Evolutionary conservation across 2,329 filamentous ascomycete species (phyloP).

Genomic region (Cytospora piceicola): DNA sequence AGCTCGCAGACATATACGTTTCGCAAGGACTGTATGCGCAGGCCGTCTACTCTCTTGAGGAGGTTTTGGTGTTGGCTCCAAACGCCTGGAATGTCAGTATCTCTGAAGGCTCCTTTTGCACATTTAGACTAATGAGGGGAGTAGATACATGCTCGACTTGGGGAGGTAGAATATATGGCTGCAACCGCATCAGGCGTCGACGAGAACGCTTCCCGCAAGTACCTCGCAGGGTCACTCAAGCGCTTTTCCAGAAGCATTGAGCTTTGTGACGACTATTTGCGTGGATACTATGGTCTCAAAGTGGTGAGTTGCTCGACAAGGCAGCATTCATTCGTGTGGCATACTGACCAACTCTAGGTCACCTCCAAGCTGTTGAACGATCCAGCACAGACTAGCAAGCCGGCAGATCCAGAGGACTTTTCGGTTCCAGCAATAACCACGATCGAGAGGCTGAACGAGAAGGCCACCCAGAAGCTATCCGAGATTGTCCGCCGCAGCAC

Average conservation of each 20-base stretch:
- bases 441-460: conserved; percentile 70
- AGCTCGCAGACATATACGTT: conserved; percentile 86
- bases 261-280: conserved; percentile 88
- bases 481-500: conserved; percentile 73
- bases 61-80: conserved; percentile 82
- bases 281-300: conserved; percentile 91
- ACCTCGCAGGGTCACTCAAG: conserved; percentile 74
- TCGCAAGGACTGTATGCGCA: conserved; percentile 78
- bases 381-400: conserved; percentile 48
- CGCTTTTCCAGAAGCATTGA: conserved; percentile 91
- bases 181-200: conserved; percentile 47
- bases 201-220: conserved; percentile 50
- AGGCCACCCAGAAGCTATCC: conserved; percentile 73
- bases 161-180: conserved; percentile 79
- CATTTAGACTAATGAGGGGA: conserved; percentile 12
- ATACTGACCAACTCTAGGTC: conserved; percentile 45
- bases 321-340: conserved; percentile 1
- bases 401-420: conserved; percentile 53
- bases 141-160: conserved; percentile 83
- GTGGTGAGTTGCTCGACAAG: conserved; percentile 55
- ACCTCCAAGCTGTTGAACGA: conserved; percentile 55
- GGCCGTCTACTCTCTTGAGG: conserved; percentile 86
- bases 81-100: conserved; percentile 90
- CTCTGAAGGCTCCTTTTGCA: conserved; percentile 33
- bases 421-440: conserved; percentile 60